Percentiles rank a stretch among this genome's conserved stretches.
Conservation (phyloP, 371 early-diverging fungal genomes). For the Haplosporangium sp. region DNA sequence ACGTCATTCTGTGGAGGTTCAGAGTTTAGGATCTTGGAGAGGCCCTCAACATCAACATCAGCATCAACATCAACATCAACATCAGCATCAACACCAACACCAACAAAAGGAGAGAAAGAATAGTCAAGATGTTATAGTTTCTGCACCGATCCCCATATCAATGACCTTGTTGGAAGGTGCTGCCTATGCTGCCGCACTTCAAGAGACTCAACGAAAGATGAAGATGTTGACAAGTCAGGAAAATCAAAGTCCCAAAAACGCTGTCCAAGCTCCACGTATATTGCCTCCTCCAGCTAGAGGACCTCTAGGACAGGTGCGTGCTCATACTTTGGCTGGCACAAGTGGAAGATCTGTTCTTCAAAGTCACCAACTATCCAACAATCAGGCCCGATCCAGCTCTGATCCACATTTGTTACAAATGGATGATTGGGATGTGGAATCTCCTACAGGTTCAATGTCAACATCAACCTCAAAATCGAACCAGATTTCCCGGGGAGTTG, state of each 20-base stretch:
- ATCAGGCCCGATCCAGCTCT: conserved; percentile 22
- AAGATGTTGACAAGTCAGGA: conserved; percentile 16
- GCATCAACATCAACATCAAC: too few relatives aligned
- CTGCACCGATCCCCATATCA: background rate
- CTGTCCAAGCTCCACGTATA: conserved; percentile 3
- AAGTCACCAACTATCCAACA: background rate
- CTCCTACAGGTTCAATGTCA: background rate
- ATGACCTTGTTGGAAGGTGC: conserved; percentile 18
- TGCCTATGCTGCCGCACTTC: conserved; percentile 31
- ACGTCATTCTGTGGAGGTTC: conserved; percentile 49
- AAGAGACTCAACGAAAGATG: conserved; percentile 29
- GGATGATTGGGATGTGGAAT: background rate
- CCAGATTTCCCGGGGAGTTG: background rate
- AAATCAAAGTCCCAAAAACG: background rate
- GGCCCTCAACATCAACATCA: background rate
- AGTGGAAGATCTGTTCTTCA: background rate
- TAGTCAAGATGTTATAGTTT: background rate
- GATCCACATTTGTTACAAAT: conserved; percentile 26
- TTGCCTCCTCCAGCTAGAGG: conserved; percentile 4
- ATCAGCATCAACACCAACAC: too few relatives aligned
- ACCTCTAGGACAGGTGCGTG: conserved; percentile 9
- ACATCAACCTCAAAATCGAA: background rate
- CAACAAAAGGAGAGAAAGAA: conserved; percentile 1
- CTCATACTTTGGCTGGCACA: conserved; percentile 6
- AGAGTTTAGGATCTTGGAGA: conserved; percentile 26